Evolutionary conservation across 768 basidiomycete genomes (phyloP).

Genomic region (Kwoniella heveanensis): DNA sequence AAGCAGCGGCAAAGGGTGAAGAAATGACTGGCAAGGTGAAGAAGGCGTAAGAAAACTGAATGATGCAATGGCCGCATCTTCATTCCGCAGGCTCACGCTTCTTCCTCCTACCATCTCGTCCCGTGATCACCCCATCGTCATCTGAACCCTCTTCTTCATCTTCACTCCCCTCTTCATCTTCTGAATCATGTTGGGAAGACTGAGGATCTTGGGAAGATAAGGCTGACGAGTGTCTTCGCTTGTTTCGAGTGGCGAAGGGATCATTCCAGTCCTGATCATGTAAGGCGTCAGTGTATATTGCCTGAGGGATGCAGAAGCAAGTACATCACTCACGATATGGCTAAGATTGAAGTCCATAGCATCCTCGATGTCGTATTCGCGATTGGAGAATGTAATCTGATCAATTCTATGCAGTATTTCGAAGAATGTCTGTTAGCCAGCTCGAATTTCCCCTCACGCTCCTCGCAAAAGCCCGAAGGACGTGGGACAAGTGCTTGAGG

Average conservation of each 20-base stretch:
- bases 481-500: too few relatives aligned
- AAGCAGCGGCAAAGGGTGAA: constrained; percentile 2
- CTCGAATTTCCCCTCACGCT: too few relatives aligned
- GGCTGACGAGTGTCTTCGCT: background rate
- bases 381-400: constrained; percentile 39
- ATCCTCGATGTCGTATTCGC: constrained; percentile 25
- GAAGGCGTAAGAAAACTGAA: too few relatives aligned
- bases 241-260: constrained; percentile 22
- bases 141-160: constrained; percentile 25
- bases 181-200: constrained; percentile 20
- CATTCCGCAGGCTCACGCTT: constrained; percentile 18
- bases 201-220: constrained; percentile 1
- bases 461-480: too few relatives aligned
- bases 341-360: constrained; percentile 28
- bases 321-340: constrained; percentile 29
- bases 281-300: background rate
- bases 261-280: constrained; percentile 43
- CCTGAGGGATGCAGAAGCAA: background rate
- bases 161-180: constrained; percentile 25
- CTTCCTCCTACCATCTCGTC: constrained; percentile 9
- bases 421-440: background rate
- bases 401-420: constrained; percentile 27
- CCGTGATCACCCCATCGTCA: constrained; percentile 5
- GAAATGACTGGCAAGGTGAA: background rate
- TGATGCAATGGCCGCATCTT: too few relatives aligned